These are phyloP conservation scores for Peniophora sp. DNA, from an alignment of 1,284 basidiomycete species.

Conservation along the genomic window DNA sequence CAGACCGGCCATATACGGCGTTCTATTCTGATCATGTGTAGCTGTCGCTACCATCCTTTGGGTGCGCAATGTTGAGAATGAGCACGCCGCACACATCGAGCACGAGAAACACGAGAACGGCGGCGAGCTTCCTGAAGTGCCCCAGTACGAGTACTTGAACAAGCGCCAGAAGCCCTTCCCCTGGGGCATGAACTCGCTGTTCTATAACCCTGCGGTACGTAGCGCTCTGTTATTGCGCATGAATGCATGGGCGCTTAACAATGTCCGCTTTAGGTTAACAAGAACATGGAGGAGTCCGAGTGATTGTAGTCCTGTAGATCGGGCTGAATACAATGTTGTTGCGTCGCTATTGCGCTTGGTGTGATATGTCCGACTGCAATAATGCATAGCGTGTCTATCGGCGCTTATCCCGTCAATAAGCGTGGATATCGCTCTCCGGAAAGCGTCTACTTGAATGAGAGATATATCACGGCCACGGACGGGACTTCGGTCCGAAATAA, in stretches of 20 bases:
- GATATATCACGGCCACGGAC: too few relatives aligned
- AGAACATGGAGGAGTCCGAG: constrained; percentile 42
- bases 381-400: too few relatives aligned
- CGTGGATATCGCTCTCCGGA: too few relatives aligned
- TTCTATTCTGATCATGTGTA: constrained; percentile 4
- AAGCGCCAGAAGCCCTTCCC: constrained; percentile 70
- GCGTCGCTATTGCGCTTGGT: too few relatives aligned
- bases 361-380: too few relatives aligned
- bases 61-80: constrained; percentile 70
- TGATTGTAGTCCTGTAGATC: constrained; percentile 17
- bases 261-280: constrained; percentile 41
- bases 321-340: neutral
- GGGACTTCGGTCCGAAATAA: too few relatives aligned
- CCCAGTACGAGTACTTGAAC: constrained; percentile 73
- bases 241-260: neutral
- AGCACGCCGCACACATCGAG: constrained; percentile 65
- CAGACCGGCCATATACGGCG: constrained; percentile 1
- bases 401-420: too few relatives aligned
- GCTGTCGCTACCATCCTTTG: constrained; percentile 49
- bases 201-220: constrained; percentile 70
- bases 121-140: constrained; percentile 64
- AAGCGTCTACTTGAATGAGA: too few relatives aligned
- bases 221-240: neutral
- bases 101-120: constrained; percentile 72
- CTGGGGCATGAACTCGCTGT: constrained; percentile 75